Conservation (phyloP, 1,139 yeast species). For the Taphrina pruni region DNA sequence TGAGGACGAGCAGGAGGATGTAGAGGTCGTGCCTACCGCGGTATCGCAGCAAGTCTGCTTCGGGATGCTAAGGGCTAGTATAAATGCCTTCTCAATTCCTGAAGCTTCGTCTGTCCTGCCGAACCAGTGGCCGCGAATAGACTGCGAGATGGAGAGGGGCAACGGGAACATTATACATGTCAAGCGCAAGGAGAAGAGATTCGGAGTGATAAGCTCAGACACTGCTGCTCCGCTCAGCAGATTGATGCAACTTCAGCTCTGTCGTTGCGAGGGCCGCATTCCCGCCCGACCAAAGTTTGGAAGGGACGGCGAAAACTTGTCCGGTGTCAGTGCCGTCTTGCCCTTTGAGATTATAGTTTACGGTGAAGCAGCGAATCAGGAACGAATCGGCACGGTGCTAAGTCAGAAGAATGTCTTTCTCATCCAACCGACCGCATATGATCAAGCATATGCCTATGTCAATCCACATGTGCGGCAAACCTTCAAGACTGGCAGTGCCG, state of each 20-base stretch:
- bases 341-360: slow-evolving; percentile 35
- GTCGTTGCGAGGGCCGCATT: slow-evolving; percentile 34
- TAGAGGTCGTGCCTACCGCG: slow-evolving; percentile 15
- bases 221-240: slow-evolving; percentile 33
- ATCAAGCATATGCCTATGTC: slow-evolving; percentile 28
- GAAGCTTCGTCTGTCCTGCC: slow-evolving; percentile 28
- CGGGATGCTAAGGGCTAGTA: slow-evolving; percentile 36
- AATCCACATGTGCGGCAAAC: slow-evolving; percentile 37
- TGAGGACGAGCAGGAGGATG: slow-evolving; percentile 33
- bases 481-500: slow-evolving; percentile 12
- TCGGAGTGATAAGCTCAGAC: slow-evolving; percentile 36
- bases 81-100: slow-evolving; percentile 35
- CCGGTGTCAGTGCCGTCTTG: slow-evolving; percentile 27
- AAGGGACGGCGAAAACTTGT: slow-evolving; percentile 35
- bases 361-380: slow-evolving; percentile 27
- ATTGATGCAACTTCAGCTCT: slow-evolving; percentile 25
- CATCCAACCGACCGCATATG: slow-evolving; percentile 37
- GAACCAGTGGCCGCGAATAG: slow-evolving; percentile 35
- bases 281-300: slow-evolving; percentile 32
- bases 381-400: slow-evolving; percentile 29
- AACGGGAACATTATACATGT: slow-evolving; percentile 33
- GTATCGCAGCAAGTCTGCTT: slow-evolving; percentile 28
- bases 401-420: slow-evolving; percentile 39
- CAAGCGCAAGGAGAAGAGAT: slow-evolving; percentile 24
- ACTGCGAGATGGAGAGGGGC: slow-evolving; percentile 24